These are phyloP conservation scores for Xylaria scruposa DNA, from an alignment of 495 filamentous ascomycete genomes.

Conservation along the genomic window DNA sequence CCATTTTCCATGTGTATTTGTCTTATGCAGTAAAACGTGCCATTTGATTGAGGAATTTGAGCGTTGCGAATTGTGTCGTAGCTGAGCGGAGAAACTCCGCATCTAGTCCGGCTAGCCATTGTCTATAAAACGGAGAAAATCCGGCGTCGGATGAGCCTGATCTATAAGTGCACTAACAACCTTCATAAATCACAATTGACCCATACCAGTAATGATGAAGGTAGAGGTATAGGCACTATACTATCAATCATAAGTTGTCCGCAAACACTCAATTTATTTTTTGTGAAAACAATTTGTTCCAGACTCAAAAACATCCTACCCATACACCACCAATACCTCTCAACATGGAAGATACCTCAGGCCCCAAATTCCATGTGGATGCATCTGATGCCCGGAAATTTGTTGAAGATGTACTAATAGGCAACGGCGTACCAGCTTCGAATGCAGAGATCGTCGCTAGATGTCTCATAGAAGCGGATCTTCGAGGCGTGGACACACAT, in stretches of 20 bases:
- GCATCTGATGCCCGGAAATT: conserved; percentile 31
- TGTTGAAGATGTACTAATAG: conserved; percentile 30
- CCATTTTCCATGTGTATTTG: not conserved
- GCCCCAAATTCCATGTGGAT: conserved; percentile 7
- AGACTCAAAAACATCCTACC: not conserved
- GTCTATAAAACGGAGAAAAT: conserved; percentile 1
- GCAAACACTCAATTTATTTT: not conserved
- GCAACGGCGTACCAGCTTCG: conserved; percentile 61
- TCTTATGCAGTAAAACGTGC: not conserved
- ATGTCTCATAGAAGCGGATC: conserved; percentile 73
- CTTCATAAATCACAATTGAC: not conserved
- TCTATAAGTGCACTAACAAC: conserved; percentile 22
- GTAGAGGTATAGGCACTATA: not conserved
- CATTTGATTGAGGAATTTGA: not conserved
- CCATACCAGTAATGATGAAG: not conserved
- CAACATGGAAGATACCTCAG: conserved; percentile 34
- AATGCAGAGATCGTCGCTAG: conserved; percentile 66
- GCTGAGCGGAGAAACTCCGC: conserved; percentile 18
- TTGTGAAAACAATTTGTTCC: not conserved
- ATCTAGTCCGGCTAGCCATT: not conserved
- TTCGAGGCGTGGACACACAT: conserved; percentile 80
- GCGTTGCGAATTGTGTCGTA: no score
- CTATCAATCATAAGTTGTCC: not conserved
- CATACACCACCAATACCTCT: not conserved
- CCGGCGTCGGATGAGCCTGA: conserved; percentile 21